phyloP scores from a whole-genome alignment of 768 basidiomycete genomes.

The Scleroderma citrinum region DNA sequence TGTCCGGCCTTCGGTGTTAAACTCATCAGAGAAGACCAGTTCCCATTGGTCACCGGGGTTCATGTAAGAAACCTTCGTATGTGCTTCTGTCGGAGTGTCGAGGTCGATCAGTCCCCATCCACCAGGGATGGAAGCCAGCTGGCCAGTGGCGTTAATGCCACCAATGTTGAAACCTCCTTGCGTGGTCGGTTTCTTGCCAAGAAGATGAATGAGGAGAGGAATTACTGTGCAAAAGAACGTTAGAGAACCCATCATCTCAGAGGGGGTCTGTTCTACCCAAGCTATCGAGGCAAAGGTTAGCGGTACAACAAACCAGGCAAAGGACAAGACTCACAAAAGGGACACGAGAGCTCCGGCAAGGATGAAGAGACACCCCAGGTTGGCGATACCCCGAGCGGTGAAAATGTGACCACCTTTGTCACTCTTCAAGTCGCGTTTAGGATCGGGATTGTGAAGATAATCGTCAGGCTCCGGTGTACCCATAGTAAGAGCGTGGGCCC shows the following conservation, averaged over 20 bases:
- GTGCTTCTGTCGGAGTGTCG: constrained; percentile 44
- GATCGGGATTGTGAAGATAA: constrained; percentile 58
- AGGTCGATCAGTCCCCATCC: constrained; percentile 47
- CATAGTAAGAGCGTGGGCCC: constrained; percentile 38
- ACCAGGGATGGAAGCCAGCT: constrained; percentile 41
- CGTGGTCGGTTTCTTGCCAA: constrained; percentile 32
- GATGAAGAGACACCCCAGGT: constrained; percentile 60
- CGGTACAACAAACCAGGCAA: not conserved
- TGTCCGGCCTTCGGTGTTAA: constrained; percentile 63
- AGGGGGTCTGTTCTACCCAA: constrained; percentile 10
- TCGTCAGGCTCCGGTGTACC: constrained; percentile 55
- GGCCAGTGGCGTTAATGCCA: constrained; percentile 69
- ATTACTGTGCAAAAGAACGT: constrained; percentile 29
- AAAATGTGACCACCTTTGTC: constrained; percentile 55
- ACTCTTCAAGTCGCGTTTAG: constrained; percentile 44
- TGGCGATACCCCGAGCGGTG: constrained; percentile 56
- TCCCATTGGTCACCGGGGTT: constrained; percentile 28
- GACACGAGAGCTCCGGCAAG: constrained; percentile 43
- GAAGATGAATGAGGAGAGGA: constrained; percentile 45
- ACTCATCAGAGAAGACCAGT: constrained; percentile 80
- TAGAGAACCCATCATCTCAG: not conserved
- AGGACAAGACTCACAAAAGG: constrained; percentile 46
- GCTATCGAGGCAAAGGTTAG: constrained; percentile 1
- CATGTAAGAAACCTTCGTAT: constrained; percentile 37
- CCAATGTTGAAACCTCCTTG: constrained; percentile 67